Evolutionary conservation across 495 filamentous ascomycete species (phyloP).

Genomic region (Extremus antarcticus): DNA sequence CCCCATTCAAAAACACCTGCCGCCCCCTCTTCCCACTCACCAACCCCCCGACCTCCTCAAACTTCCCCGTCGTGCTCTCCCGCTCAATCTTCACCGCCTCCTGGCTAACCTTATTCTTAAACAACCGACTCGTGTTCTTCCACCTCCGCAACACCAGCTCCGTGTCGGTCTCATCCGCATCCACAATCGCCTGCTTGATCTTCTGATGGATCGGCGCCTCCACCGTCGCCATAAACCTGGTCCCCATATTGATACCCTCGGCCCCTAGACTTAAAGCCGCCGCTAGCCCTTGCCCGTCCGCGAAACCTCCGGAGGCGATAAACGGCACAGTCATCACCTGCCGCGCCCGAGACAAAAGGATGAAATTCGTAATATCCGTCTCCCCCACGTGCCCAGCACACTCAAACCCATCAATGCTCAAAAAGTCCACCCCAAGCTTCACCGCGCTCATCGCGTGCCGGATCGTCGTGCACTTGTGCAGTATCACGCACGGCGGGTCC

Average conservation of each 20-base stretch:
- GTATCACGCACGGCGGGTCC: constrained; percentile 49
- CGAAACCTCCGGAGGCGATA: constrained; percentile 91
- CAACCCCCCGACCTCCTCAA: constrained; percentile 77
- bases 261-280: constrained; percentile 86
- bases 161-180: constrained; percentile 81
- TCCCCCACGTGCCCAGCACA: constrained; percentile 96
- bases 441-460: constrained; percentile 83
- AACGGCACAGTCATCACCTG: constrained; percentile 82
- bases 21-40: constrained; percentile 87
- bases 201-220: constrained; percentile 88
- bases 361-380: constrained; percentile 94
- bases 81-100: constrained; percentile 72
- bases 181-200: constrained; percentile 86
- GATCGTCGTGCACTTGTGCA: constrained; percentile 98
- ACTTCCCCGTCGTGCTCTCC: constrained; percentile 78
- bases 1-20: constrained; percentile 86
- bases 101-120: constrained; percentile 75
- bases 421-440: constrained; percentile 91
- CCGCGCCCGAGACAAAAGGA: constrained; percentile 73
- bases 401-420: constrained; percentile 95
- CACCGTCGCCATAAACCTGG: not conserved
- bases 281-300: constrained; percentile 86
- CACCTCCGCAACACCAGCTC: constrained; percentile 79
- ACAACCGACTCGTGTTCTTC: constrained; percentile 85
- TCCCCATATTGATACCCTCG: constrained; percentile 95